A percentile compares a stretch with the other conserved stretches of the same genome.
Conservation (phyloP, 2,329 filamentous ascomycete species). For the Microcyclospora tardicrescens region DNA sequence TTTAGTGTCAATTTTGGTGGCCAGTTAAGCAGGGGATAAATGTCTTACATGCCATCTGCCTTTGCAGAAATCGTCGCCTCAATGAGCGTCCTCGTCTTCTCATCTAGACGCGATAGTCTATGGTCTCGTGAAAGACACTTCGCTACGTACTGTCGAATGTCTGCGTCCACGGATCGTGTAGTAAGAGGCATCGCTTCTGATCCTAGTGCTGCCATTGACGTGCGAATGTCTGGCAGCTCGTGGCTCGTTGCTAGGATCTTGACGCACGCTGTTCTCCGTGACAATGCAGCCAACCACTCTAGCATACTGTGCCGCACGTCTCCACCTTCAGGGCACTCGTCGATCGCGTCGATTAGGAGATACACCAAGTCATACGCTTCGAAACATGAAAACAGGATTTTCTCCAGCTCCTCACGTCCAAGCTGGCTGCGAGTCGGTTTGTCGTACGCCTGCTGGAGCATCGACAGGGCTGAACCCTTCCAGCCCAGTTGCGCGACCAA, state of each 20-base stretch:
- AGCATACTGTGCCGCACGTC: slow-evolving; percentile 5
- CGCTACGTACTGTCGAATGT: slow-evolving; percentile 8
- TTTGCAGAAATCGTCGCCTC: slow-evolving; percentile 5
- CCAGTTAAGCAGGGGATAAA: neutral
- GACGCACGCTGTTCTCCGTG: slow-evolving; percentile 3
- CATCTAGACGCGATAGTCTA: neutral
- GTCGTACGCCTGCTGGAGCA: slow-evolving; percentile 5
- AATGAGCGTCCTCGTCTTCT: slow-evolving; percentile 6
- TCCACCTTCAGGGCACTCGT: slow-evolving; percentile 16
- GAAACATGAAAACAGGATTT: slow-evolving; percentile 7
- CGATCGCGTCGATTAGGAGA: slow-evolving; percentile 23
- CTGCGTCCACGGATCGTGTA: slow-evolving; percentile 3
- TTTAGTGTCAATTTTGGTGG: neutral
- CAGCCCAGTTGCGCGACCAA: slow-evolving; percentile 9
- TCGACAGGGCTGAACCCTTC: slow-evolving; percentile 4
- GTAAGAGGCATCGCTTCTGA: slow-evolving; percentile 2
- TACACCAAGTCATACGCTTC: slow-evolving; percentile 12
- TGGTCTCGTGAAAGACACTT: slow-evolving; percentile 3
- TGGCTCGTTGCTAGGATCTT: slow-evolving; percentile 11
- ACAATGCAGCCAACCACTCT: slow-evolving; percentile 1
- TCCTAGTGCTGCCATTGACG: slow-evolving; percentile 3
- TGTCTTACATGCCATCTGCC: slow-evolving; percentile 12
- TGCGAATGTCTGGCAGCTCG: slow-evolving; percentile 5
- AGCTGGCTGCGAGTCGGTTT: slow-evolving; percentile 4
- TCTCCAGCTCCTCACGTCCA: slow-evolving; percentile 6